Evolutionary conservation across 176 grass and related monocot species (phyloP).

Genomic region (barley (Hordeum vulgare)): DNA sequence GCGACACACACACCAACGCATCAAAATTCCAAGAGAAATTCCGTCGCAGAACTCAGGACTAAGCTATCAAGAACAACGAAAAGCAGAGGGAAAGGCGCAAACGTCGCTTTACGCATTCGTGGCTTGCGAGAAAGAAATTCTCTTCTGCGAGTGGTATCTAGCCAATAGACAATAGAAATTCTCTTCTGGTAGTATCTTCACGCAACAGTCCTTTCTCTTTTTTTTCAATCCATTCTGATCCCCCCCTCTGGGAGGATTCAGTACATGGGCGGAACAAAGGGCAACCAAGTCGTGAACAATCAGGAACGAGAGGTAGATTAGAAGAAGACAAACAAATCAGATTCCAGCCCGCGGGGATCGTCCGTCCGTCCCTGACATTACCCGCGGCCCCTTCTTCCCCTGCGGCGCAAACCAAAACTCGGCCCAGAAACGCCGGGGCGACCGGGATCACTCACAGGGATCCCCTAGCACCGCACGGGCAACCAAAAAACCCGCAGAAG

Average conservation of each 20-base stretch:
- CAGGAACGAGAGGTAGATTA: neutral
- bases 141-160: too few relatives aligned
- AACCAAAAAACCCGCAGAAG: neutral
- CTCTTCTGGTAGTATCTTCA: neutral
- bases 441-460: neutral
- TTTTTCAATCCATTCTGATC: neutral
- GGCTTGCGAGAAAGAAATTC: neutral
- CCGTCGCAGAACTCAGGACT: neutral
- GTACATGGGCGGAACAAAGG: neutral
- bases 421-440: neutral
- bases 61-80: neutral
- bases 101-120: neutral
- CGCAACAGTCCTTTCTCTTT: neutral
- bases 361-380: constrained; percentile 2
- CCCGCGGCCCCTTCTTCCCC: neutral
- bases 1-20: neutral
- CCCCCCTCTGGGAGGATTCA: neutral
- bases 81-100: neutral
- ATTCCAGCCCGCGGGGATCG: neutral
- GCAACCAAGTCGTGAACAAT: neutral
- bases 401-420: constrained; percentile 4
- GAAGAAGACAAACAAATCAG: neutral
- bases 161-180: neutral
- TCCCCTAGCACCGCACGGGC: neutral
- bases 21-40: neutral